Percentiles rank a stretch among this genome's conserved stretches.
phyloP scores from a whole-genome alignment of 768 basidiomycete genomes.

The Melanogaster broomeanus region DNA sequence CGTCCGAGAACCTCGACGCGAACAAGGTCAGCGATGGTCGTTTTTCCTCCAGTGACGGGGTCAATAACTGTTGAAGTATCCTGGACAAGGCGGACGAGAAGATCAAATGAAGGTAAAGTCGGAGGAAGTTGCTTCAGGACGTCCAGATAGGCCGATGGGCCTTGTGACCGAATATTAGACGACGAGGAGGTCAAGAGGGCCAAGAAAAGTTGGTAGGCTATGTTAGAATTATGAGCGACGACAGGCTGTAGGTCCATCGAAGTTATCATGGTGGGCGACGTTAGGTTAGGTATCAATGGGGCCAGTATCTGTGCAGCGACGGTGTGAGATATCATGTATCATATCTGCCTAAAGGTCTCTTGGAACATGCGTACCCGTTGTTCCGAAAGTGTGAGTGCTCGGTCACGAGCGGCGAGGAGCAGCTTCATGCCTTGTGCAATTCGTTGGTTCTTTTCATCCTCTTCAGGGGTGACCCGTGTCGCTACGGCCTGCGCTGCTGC shows the following conservation, averaged over 20 bases:
- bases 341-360: too few species aligned
- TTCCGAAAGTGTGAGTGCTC: constrained; percentile 74
- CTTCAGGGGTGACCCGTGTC: constrained; percentile 41
- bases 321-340: background rate
- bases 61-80: constrained; percentile 54
- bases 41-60: constrained; percentile 43
- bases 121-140: constrained; percentile 68
- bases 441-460: constrained; percentile 57
- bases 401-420: constrained; percentile 66
- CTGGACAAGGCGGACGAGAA: constrained; percentile 67
- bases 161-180: constrained; percentile 28
- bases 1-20: constrained; percentile 65
- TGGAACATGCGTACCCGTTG: constrained; percentile 51
- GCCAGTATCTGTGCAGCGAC: constrained; percentile 44
- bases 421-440: constrained; percentile 67
- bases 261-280: constrained; percentile 55
- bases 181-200: constrained; percentile 50
- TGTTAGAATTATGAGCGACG: constrained; percentile 64
- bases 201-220: constrained; percentile 68
- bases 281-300: constrained; percentile 48
- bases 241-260: constrained; percentile 68
- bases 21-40: constrained; percentile 66
- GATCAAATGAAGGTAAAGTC: constrained; percentile 70
- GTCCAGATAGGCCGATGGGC: constrained; percentile 57
- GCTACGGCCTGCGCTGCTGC: constrained; percentile 6